Percentiles rank a stretch among this genome's conserved stretches.
Evolutionary conservation across 1,139 yeast genomes (phyloP).

Genomic region (Blastobotrys indianensis): DNA sequence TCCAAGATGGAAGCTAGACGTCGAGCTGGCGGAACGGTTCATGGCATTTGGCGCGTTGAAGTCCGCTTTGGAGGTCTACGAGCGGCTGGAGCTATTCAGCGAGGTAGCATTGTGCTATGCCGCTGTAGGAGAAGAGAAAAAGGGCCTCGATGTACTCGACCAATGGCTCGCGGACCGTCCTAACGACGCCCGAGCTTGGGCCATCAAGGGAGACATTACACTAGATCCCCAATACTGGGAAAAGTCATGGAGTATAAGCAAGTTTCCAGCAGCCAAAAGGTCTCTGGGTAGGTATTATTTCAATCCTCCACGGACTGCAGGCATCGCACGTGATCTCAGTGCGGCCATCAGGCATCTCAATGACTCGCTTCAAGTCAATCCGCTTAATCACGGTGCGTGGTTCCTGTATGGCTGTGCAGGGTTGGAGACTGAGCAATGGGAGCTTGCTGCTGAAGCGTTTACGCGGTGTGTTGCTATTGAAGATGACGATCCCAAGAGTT

Average conservation of each 20-base stretch:
- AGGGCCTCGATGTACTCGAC: slow-evolving; percentile 57
- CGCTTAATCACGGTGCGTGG: slow-evolving; percentile 83
- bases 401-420: slow-evolving; percentile 90
- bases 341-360: slow-evolving; percentile 62
- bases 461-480: slow-evolving; percentile 86
- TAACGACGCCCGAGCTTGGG: slow-evolving; percentile 75
- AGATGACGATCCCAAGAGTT: slow-evolving; percentile 73
- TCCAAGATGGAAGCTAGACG: slow-evolving; percentile 85
- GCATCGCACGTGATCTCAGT: slow-evolving; percentile 47
- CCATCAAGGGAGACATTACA: slow-evolving; percentile 80
- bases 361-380: slow-evolving; percentile 68
- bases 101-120: slow-evolving; percentile 92
- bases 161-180: slow-evolving; percentile 56
- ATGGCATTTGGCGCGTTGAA: slow-evolving; percentile 80
- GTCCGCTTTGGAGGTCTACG: slow-evolving; percentile 87
- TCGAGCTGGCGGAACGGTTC: slow-evolving; percentile 76
- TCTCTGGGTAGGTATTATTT: slow-evolving; percentile 72
- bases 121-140: slow-evolving; percentile 66
- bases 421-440: slow-evolving; percentile 64
- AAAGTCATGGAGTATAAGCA: slow-evolving; percentile 81
- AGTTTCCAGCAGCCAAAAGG: slow-evolving; percentile 78
- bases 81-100: slow-evolving; percentile 65
- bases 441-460: slow-evolving; percentile 86
- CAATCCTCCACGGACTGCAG: slow-evolving; percentile 54
- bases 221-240: slow-evolving; percentile 75